These are phyloP conservation scores for Chloranthus sessilifolius DNA, from an alignment of 164 flowering plant species.

Conservation along the genomic window DNA sequence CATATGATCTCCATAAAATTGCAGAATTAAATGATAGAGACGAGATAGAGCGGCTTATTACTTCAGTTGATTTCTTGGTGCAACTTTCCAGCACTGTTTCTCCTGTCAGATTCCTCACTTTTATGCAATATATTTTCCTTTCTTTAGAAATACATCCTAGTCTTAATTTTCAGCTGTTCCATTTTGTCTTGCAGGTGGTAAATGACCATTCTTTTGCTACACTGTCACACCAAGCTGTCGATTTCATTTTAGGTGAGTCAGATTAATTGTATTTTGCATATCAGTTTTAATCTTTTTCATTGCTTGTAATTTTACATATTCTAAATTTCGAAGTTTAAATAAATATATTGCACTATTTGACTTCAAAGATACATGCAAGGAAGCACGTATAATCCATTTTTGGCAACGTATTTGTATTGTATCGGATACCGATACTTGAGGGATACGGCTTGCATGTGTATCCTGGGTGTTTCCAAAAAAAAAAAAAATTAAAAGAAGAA, in stretches of 20 bases:
- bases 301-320: too few species aligned
- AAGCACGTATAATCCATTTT: too few species aligned
- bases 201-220: conserved; percentile 37
- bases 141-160: background rate
- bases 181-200: conserved; percentile 33
- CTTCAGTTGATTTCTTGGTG: conserved; percentile 78
- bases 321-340: too few species aligned
- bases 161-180: conserved; percentile 2
- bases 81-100: conserved; percentile 54
- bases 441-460: too few species aligned
- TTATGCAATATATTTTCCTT: background rate
- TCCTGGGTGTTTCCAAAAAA: too few species aligned
- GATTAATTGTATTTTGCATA: background rate
- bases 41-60: conserved; percentile 58
- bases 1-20: conserved; percentile 1
- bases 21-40: conserved; percentile 45
- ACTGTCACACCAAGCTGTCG: conserved; percentile 89
- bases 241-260: conserved; percentile 66
- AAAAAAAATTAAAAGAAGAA: too few species aligned
- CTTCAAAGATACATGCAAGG: too few species aligned
- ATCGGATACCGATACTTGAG: too few species aligned
- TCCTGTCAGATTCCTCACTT: conserved; percentile 25
- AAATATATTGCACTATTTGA: too few species aligned
- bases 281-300: conserved; percentile 1
- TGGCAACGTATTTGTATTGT: too few species aligned